Base-by-base conservation (phyloP, 2,329 filamentous ascomycete species). In the Kalmusia sp. region DNA sequence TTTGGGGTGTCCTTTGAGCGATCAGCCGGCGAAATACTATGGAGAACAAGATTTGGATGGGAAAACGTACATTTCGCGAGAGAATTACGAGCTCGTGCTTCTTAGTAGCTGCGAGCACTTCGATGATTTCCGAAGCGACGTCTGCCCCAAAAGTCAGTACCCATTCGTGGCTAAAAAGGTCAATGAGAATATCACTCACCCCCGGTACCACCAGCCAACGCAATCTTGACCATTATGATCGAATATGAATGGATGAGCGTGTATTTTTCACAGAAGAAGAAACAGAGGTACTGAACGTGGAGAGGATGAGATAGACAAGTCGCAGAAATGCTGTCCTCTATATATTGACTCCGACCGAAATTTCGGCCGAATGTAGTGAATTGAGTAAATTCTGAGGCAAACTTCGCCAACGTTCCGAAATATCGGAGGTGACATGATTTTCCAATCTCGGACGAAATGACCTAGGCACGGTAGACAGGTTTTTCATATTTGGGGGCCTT, bases 31-130 rank as follows among this genome's bases (percentile, higher is more conserved):
- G 7, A 9, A 4, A 28, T 21, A 11, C n/a, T 4, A 8, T 9
- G 14, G 15, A 4, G n/a, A 2, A 14, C 1, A 12, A 12, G 6
- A 21, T n/a, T n/a, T n/a, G n/a, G 6, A 44, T 8, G 17, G 8
- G 22, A 19, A 25, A 6, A 3, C 48, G 22, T 31, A 57, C 59
- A 22, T 44, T 54, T 21, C 82, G 69, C 2, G 73, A 78, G 0
- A 86, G 59, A 4, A 85, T 62, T 0, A 74, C 55, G 38, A 86
- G 80, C 0, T 84, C 73, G 50, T 86, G 83, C 52, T 78, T 83
- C 14, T 74, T 70, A 2, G 70, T 68, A 3, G 76, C 75, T 2
- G 81, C 51, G 0, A 86, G 74, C 6, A 69, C 77, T 49, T 84
- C 81, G 19, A 84, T 63, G 17, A 85, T 69, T 62, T 84, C 83